Percentiles rank a stretch among this genome's conserved stretches.
These are phyloP conservation scores for Ustilago xerochloae DNA, from an alignment of 1,284 basidiomycete genomes.

Conservation along the genomic window DNA sequence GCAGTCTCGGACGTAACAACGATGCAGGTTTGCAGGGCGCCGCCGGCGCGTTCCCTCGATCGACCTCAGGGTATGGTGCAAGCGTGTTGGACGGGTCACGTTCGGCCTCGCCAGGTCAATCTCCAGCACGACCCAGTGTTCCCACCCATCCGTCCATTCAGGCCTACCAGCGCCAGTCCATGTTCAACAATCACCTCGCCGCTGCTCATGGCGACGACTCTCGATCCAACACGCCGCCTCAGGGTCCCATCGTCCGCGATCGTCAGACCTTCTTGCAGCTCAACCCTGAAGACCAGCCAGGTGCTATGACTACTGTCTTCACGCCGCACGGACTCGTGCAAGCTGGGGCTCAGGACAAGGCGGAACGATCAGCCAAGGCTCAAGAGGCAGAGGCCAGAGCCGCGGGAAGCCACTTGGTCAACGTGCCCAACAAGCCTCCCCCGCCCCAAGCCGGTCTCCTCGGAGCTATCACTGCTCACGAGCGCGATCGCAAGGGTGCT, in stretches of 20 bases:
- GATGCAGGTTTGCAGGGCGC: slow-evolving; percentile 10
- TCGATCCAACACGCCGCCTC: slow-evolving; percentile 51
- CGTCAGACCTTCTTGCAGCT: slow-evolving; percentile 64
- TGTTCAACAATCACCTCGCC: slow-evolving; percentile 56
- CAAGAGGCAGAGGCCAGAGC: slow-evolving; percentile 93
- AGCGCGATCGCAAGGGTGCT: slow-evolving; percentile 90
- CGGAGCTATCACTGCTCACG: slow-evolving; percentile 93
- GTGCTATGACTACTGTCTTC: slow-evolving; percentile 73
- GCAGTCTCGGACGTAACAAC: slow-evolving; percentile 30
- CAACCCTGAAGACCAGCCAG: slow-evolving; percentile 60
- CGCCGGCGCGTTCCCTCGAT: slow-evolving; percentile 20
- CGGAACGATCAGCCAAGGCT: slow-evolving; percentile 91
- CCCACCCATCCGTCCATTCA: slow-evolving; percentile 40
- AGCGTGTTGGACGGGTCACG: slow-evolving; percentile 21
- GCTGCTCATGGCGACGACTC: slow-evolving; percentile 52
- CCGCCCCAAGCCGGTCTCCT: slow-evolving; percentile 94
- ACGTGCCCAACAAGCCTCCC: slow-evolving; percentile 91
- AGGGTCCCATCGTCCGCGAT: slow-evolving; percentile 30
- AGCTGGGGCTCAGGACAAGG: slow-evolving; percentile 92
- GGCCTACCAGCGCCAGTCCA: slow-evolving; percentile 48
- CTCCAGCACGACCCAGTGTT: slow-evolving; percentile 22
- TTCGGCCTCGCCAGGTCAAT: slow-evolving; percentile 34
- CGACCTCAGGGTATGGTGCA: slow-evolving; percentile 31
- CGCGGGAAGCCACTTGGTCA: slow-evolving; percentile 87
- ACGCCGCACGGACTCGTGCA: slow-evolving; percentile 92